phyloP scores from a whole-genome alignment of 805 yeast genomes.

The Saccharomycopsis malanga region DNA sequence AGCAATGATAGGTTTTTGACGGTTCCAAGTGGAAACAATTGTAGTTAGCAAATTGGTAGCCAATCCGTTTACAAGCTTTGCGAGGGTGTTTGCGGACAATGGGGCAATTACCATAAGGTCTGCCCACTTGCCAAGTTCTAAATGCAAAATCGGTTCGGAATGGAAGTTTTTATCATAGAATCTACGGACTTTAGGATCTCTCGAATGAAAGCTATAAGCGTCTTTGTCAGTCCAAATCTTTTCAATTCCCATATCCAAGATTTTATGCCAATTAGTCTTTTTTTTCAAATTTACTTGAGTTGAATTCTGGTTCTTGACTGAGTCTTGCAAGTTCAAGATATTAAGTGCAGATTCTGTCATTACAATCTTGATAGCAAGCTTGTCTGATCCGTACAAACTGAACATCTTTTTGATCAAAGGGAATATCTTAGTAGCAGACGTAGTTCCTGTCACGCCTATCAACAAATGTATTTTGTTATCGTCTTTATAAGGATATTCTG shows the following conservation, averaged over 20 bases:
- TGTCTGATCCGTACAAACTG: conserved; percentile 66
- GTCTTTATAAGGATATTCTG: conserved; percentile 35
- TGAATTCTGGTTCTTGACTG: not conserved
- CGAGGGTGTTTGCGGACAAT: conserved; percentile 68
- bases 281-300: conserved; percentile 8
- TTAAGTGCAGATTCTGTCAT: conserved; percentile 42
- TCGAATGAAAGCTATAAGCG: conserved; percentile 5
- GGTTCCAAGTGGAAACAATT: conserved; percentile 72
- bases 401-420: conserved; percentile 78
- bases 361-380: conserved; percentile 75
- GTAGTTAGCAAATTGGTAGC: conserved; percentile 71
- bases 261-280: conserved; percentile 18
- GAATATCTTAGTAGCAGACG: conserved; percentile 90
- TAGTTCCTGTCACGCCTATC: conserved; percentile 91
- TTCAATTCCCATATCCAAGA: conserved; percentile 18
- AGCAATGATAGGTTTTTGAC: conserved; percentile 59
- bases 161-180: conserved; percentile 7
- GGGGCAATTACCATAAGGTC: conserved; percentile 74
- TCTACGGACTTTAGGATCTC: conserved; percentile 3
- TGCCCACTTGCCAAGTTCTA: conserved; percentile 79
- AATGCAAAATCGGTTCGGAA: conserved; percentile 64
- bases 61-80: conserved; percentile 68
- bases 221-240: conserved; percentile 18
- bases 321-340: not conserved
- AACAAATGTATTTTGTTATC: conserved; percentile 83